Base-by-base conservation (phyloP, 768 basidiomycete species). In the Lactarius pseudohatsudake region DNA sequence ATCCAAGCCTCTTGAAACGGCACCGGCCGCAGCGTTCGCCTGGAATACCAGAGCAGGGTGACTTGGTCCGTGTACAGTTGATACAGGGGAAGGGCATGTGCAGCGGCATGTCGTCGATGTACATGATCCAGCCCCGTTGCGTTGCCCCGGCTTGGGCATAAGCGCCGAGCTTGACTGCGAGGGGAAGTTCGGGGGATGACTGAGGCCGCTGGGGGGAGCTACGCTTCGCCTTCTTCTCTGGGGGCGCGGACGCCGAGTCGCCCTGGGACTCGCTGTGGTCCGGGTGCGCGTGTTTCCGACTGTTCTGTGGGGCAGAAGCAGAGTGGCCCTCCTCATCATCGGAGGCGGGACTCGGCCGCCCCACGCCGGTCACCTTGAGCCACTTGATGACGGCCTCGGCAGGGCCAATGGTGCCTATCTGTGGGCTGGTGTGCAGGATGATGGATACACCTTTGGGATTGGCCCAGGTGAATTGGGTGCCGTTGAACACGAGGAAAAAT, bases 1-100 rank as follows among this genome's bases (percentile, higher is more conserved):
- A 67, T 22, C 22, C 40, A 32, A 30, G 57, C 54, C 63, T 67
- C 66, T 56, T 55, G 28, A 55, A 59, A 34, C 66, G 66, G 36
- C 66, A 67, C 18, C 53, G 57, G 57, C 66, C 66, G 55, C 66
- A 67, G 53, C 66, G 66, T 47, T 67, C 53, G 20, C 66, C 62
- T 1, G 58, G 58, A 41, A 67, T 20, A 32, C 66, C 66, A 30
- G 66, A 67, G 58, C 66, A 67, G 10, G 54, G 53, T 7, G 66
- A n/a, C 20, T 59, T 53, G 32, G 22, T 58, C 26, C 22, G 28
- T 3, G 41, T 34, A 28, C 66, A 67, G 53, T 18, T 40, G 15
- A 41, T 36, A 43, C 66, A 67, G 28, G 47, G 41, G 6, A 32
- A 59, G 3, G 62, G 53, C 66, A 67, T 67, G 30, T 59, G 53